Base-by-base conservation (phyloP, 192 early-diverging fungal species). In the Phycomyces nitens region DNA sequence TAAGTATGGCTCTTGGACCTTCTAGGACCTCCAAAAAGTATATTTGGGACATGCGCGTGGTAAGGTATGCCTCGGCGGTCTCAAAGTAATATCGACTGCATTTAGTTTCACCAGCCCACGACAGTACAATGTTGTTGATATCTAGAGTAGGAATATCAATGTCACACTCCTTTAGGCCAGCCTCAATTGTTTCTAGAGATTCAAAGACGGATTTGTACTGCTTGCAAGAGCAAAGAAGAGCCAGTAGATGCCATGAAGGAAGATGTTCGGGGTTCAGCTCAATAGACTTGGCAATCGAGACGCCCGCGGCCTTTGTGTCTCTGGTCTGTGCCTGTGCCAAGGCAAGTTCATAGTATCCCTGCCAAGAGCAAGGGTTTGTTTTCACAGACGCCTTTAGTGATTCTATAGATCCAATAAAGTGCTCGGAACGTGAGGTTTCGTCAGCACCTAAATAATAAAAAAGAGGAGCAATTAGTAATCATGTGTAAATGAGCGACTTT, bases 231-330 rank as follows among this genome's bases (percentile, higher is more conserved):
- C 82, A 75, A 18, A 89, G 70, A 49, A 89, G 75, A 3, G 71
- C 82, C 40, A 92, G 54, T 23, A 92, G 70, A 69, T 92, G 85
- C 88, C 88, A 92, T 9, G 87, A 84, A 26, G 85, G 82, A 43
- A 88, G 78, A 34, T 86, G 79, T 14, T 65, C 63, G 0, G 79
- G 53, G n/a, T 86, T 77, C 51, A 88, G 65, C 26, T 62, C 69
- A 16, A 88, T 62, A 1, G 86, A 84, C 39, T 79, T 77, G 61
- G 80, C 83, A 3, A 83, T 77, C 7, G 79, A 54, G 11, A 51
- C 39, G 7, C 79, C 80, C 7, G 89, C 87, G 23, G 75, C 72
- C 0, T 70, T 40, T n/a, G 85, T 78, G 18, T 89, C 83, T 11
- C 86, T 78, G 41, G 79, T 85, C 21, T 84, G 62, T 8, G 87